Evolutionary conservation across 768 basidiomycete genomes (phyloP).

Genomic region (Daedaleopsis nitida): DNA sequence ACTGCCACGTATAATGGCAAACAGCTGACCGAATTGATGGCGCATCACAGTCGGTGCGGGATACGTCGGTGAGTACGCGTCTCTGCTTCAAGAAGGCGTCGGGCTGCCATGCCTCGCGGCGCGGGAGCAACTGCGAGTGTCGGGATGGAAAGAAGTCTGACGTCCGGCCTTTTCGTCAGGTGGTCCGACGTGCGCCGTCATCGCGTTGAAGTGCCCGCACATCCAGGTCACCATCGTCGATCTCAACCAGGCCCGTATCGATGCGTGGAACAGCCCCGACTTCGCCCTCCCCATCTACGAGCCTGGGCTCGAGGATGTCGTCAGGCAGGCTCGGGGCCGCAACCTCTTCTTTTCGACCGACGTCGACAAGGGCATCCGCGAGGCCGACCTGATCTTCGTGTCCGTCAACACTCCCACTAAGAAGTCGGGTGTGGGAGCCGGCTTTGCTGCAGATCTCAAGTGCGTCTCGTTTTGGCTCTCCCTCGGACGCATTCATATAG

Average conservation of each 20-base stretch:
- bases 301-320: conserved; percentile 91
- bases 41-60: conserved; percentile 73
- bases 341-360: conserved; percentile 98
- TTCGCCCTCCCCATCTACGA: conserved; percentile 95
- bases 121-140: neutral
- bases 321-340: conserved; percentile 83
- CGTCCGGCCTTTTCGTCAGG: conserved; percentile 45
- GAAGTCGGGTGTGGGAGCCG: conserved; percentile 96
- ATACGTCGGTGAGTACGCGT: conserved; percentile 75
- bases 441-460: conserved; percentile 99
- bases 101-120: neutral
- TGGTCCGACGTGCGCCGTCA: conserved; percentile 94
- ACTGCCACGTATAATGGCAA: conserved; percentile 22
- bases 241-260: conserved; percentile 90
- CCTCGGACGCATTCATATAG: conserved; percentile 1
- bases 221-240: conserved; percentile 98
- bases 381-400: conserved; percentile 98
- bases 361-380: conserved; percentile 88
- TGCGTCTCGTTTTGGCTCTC: conserved; percentile 41
- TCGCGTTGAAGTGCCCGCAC: conserved; percentile 90
- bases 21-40: conserved; percentile 1
- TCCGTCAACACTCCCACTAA: conserved; percentile 99
- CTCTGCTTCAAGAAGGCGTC: neutral
- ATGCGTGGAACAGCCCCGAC: conserved; percentile 93
- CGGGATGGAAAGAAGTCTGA: neutral